Evolutionary conservation across 2,329 filamentous ascomycete genomes (phyloP), one percentile per base, ranked within the genome.

Genomic region (Claviceps purpurea): DNA sequence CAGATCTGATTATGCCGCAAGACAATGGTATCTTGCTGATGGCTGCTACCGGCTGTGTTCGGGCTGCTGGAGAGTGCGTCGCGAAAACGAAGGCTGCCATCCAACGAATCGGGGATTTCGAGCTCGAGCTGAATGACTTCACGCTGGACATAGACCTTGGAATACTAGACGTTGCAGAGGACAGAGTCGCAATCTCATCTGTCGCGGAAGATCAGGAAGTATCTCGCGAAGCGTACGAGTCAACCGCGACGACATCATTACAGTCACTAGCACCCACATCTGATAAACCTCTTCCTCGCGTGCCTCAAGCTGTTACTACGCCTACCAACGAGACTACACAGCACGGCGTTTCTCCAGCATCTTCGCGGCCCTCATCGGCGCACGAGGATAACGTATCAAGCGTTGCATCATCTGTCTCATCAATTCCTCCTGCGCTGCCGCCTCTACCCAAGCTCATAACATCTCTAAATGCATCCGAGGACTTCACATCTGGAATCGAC

Each of bases 1-100:
- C 89, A 55, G 82, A 91, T 54, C 74, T 94, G 38, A 85, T 95
- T 59, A 79, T 89, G 68, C 86, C 86, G 1, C 82, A 89, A 55
- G 84, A 91, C 61, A 89, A 88, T 57, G 82, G 80, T 57, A 77
- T 82, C 30, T 75, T 95, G 42, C 78, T 93, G 37, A 75, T 78
- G 55, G 87, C 89, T 20, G 89, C 89, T 8, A 95, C 89, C 6
- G 82, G 81, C 54, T 96, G 90, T 63, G 90, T 98, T 26, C 84
- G 89, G 59, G 86, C 88, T 22, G 89, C 90, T 45, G 91, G 91
- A 42, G 89, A 95, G 59, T 96, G 91, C 66, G 86, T 95, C 20
- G 84, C 86, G 6, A 91, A 90, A 68, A 85, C 90, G 11, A 89
- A 89, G 61, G 77, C 81, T 64, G 82, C 94, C 45, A 85, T 98